phyloP scores from a whole-genome alignment of 805 yeast genomes.

The Suhomyces emberorum region DNA sequence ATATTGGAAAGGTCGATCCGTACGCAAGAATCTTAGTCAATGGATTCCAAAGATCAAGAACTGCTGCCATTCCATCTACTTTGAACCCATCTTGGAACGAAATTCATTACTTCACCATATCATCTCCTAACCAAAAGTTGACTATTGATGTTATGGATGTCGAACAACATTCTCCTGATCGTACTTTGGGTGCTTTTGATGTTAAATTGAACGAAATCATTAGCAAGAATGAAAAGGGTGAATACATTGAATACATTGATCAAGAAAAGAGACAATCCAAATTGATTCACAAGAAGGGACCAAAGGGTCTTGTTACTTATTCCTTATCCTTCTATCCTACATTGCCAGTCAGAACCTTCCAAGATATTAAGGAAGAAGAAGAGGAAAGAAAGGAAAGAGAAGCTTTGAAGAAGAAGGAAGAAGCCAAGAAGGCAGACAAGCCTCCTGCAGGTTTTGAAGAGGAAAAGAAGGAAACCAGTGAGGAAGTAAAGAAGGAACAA shows the following conservation, averaged over 20 bases:
- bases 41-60: slow-evolving; percentile 73
- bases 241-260: slow-evolving; percentile 55
- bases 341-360: slow-evolving; percentile 72
- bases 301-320: slow-evolving; percentile 77
- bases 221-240: slow-evolving; percentile 61
- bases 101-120: slow-evolving; percentile 73
- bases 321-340: slow-evolving; percentile 80
- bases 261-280: slow-evolving; percentile 56
- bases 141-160: slow-evolving; percentile 92
- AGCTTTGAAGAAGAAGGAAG: slow-evolving; percentile 20
- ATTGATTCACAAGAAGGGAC: slow-evolving; percentile 71
- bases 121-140: slow-evolving; percentile 77
- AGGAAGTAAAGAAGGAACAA: slow-evolving; percentile 27
- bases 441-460: slow-evolving; percentile 11
- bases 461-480: slow-evolving; percentile 22
- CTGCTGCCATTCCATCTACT: slow-evolving; percentile 62
- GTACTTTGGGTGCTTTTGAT: slow-evolving; percentile 82
- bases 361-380: slow-evolving; percentile 61
- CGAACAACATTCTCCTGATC: slow-evolving; percentile 72
- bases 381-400: slow-evolving; percentile 15
- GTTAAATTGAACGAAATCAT: slow-evolving; percentile 66
- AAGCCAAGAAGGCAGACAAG: slow-evolving; percentile 13
- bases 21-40: slow-evolving; percentile 78
- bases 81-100: slow-evolving; percentile 85
- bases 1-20: slow-evolving; percentile 89